Conservation (phyloP, 108 stramenopile genomes). For the Thalassiosira profunda region DNA sequence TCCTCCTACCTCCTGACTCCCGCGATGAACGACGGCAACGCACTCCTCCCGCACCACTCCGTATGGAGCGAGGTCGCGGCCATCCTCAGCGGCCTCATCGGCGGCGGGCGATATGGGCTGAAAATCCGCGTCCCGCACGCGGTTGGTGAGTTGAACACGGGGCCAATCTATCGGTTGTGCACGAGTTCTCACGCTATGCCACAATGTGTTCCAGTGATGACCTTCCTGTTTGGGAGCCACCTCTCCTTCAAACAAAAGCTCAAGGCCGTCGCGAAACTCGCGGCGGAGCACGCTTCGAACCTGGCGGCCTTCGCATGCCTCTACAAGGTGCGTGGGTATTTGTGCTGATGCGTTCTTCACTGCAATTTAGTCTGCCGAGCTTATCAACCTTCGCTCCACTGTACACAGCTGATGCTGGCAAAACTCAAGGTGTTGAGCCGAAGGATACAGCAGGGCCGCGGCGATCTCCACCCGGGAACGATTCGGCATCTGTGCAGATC, state of each 20-base stretch:
- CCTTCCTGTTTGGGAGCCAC: conserved; percentile 71
- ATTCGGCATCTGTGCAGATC: conserved; percentile 5
- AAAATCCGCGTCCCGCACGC: conserved; percentile 89
- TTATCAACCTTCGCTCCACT: not conserved
- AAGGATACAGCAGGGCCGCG: conserved; percentile 8
- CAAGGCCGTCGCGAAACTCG: conserved; percentile 50
- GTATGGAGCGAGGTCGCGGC: conserved; percentile 66
- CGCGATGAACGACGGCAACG: not conserved
- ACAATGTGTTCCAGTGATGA: conserved; percentile 63
- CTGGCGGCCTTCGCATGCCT: conserved; percentile 82
- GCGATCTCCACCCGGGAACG: not conserved
- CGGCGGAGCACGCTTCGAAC: conserved; percentile 70
- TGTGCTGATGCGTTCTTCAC: not conserved
- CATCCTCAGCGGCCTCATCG: conserved; percentile 69
- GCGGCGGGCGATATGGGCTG: conserved; percentile 81
- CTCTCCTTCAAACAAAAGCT: conserved; percentile 62
- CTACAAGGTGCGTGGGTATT: conserved; percentile 87
- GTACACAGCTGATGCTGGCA: conserved; percentile 49
- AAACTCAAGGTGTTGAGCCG: conserved; percentile 52
- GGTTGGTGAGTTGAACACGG: conserved; percentile 37
- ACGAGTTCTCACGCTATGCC: too few relatives aligned
- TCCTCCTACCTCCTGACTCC: not conserved
- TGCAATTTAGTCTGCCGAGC: not conserved
- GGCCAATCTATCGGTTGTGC: too few relatives aligned
- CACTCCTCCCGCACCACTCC: not conserved